Conservation (phyloP, 2,329 filamentous ascomycete species). For the Intubia oerlemansii region DNA sequence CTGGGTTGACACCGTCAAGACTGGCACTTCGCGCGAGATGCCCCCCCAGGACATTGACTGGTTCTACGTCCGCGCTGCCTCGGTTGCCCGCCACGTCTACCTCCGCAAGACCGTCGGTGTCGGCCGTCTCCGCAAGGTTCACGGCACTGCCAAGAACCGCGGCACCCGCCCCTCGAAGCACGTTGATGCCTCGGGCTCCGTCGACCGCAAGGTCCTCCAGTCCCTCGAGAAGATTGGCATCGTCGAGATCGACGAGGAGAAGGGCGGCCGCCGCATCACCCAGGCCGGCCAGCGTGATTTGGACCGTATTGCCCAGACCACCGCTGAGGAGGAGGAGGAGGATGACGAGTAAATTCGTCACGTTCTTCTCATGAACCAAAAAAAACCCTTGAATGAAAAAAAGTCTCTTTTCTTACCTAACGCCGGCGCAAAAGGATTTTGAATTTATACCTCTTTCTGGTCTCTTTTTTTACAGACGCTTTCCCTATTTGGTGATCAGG, state of each 20-base stretch:
- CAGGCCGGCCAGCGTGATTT: constrained; percentile 97
- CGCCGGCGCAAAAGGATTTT: no score
- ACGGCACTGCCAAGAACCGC: constrained; percentile 95
- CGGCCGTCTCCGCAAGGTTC: constrained; percentile 78
- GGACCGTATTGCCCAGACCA: constrained; percentile 81
- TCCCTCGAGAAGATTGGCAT: constrained; percentile 98
- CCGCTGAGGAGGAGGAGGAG: constrained; percentile 49
- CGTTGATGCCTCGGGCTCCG: constrained; percentile 82
- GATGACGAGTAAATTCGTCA: constrained; percentile 32
- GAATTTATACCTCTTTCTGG: no score
- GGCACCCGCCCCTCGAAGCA: constrained; percentile 80
- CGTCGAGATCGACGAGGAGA: constrained; percentile 92
- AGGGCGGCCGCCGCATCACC: constrained; percentile 95
- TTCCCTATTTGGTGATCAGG: no score
- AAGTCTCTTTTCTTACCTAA: no score
- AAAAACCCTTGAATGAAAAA: no score
- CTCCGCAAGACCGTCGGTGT: constrained; percentile 97
- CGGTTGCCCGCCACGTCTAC: constrained; percentile 96
- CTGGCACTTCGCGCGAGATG: constrained; percentile 86
- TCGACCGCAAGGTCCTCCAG: constrained; percentile 96
- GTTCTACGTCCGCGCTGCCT: constrained; percentile 80
- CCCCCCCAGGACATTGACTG: constrained; percentile 97
- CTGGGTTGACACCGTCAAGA: constrained; percentile 99
- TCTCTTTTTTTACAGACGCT: no score
- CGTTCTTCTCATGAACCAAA: no score